phyloP scores from a whole-genome alignment of 2,329 filamentous ascomycete species.

The Emmonsia crescens region DNA sequence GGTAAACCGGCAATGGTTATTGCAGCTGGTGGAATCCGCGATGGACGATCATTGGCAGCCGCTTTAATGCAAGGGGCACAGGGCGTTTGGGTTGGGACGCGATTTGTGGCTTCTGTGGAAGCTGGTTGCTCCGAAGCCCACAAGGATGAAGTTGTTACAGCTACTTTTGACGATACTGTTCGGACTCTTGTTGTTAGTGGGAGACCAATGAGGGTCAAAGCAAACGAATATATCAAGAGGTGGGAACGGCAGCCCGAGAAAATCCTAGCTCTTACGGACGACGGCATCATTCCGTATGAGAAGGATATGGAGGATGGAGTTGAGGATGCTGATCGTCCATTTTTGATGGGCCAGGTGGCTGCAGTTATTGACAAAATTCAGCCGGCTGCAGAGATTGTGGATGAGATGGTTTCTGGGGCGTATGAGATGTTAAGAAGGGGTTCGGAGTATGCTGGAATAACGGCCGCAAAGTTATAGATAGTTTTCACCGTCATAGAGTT shows the following conservation, averaged over 20 bases:
- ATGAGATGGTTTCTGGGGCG: conserved; percentile 75
- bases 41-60: conserved; percentile 67
- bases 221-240: conserved; percentile 68
- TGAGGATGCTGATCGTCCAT: conserved; percentile 71
- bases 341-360: conserved; percentile 88
- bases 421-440: conserved; percentile 55
- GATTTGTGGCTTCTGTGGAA: conserved; percentile 76
- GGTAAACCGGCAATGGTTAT: conserved; percentile 67
- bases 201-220: conserved; percentile 65
- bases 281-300: conserved; percentile 68
- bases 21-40: conserved; percentile 74
- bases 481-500: not conserved
- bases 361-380: conserved; percentile 65
- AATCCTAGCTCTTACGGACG: conserved; percentile 62
- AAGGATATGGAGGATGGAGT: conserved; percentile 71
- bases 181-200: conserved; percentile 74
- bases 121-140: conserved; percentile 70
- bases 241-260: conserved; percentile 70
- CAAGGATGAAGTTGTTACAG: conserved; percentile 72
- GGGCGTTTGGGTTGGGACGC: conserved; percentile 86
- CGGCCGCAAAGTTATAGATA: not conserved
- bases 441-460: conserved; percentile 42
- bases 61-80: conserved; percentile 76
- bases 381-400: conserved; percentile 70
- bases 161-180: conserved; percentile 66